Conservation (phyloP, 202 grass and related monocot genomes). For the Panicum virgatum region DNA sequence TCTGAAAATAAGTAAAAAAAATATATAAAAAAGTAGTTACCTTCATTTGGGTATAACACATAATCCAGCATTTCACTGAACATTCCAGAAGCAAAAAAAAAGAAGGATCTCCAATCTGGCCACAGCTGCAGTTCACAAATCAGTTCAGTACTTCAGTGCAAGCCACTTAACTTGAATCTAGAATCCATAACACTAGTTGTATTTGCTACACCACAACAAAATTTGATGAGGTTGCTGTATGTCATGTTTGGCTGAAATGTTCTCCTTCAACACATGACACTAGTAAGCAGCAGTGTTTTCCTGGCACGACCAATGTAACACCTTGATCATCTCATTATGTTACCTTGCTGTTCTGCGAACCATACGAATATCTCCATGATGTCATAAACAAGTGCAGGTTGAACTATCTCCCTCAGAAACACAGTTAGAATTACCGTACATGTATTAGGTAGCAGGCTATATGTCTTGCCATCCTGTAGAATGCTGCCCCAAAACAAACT, state of each 20-base stretch:
- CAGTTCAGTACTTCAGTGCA: neutral
- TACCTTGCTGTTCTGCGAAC: slow-evolving; percentile 45
- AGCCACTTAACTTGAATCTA: slow-evolving; percentile 38
- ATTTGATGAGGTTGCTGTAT: slow-evolving; percentile 65
- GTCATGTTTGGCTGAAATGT: slow-evolving; percentile 47
- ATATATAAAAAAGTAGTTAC: neutral
- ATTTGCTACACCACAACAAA: slow-evolving; percentile 52
- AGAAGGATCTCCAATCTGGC: neutral
- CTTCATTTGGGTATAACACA: neutral
- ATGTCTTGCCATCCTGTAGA: slow-evolving; percentile 60
- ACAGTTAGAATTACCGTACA: slow-evolving; percentile 54
- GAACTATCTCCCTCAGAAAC: slow-evolving; percentile 37
- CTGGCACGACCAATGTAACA: slow-evolving; percentile 46
- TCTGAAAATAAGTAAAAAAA: neutral
- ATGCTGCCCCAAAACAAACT: slow-evolving; percentile 55
- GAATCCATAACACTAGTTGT: slow-evolving; percentile 50
- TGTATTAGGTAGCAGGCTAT: slow-evolving; percentile 42
- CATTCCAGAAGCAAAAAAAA: neutral
- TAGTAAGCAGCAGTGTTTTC: slow-evolving; percentile 52
- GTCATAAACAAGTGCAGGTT: slow-evolving; percentile 48
- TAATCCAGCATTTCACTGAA: neutral
- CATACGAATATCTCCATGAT: slow-evolving; percentile 39
- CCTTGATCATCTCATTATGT: slow-evolving; percentile 65
- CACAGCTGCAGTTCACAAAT: neutral
- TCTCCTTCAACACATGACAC: slow-evolving; percentile 45